Percentiles rank a stretch among this genome's conserved stretches.
Evolutionary conservation across 192 early-diverging fungal genomes (phyloP).

Genomic region (Coemansia sp.): DNA sequence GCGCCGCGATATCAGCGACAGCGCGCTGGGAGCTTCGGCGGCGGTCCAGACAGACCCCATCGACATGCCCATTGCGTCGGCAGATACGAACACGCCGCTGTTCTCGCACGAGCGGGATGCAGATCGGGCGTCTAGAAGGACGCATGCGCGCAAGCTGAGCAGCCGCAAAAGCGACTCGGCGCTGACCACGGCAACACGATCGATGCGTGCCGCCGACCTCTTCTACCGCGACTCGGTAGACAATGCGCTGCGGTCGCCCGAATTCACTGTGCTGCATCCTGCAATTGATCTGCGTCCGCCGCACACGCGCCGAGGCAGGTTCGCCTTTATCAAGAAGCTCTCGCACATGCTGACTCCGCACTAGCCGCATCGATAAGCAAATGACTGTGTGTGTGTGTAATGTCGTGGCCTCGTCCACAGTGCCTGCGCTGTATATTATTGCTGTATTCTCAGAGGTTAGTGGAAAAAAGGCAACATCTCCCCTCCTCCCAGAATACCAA

Average conservation of each 20-base stretch:
- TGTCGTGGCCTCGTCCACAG: no score
- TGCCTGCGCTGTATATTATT: no score
- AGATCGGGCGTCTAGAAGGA: constrained; percentile 3
- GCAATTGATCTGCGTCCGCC: constrained; percentile 22
- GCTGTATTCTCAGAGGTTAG: no score
- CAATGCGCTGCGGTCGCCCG: constrained; percentile 38
- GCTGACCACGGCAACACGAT: constrained; percentile 40
- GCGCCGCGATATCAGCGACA: constrained; percentile 6
- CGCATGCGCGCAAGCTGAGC: constrained; percentile 41
- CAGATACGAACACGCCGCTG: constrained; percentile 4
- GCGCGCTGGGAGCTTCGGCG: not conserved
- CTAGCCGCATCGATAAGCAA: not conserved
- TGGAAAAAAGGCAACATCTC: no score
- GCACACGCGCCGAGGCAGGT: constrained; percentile 39
- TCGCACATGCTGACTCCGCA: constrained; percentile 27
- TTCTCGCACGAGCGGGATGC: not conserved
- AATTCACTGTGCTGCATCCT: constrained; percentile 50
- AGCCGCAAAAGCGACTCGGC: constrained; percentile 50
- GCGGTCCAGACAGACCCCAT: not conserved
- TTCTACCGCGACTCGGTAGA: constrained; percentile 35
- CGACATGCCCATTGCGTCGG: constrained; percentile 4
- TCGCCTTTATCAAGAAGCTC: constrained; percentile 37
- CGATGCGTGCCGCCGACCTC: constrained; percentile 25
- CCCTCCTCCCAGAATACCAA: no score
- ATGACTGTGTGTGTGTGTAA: no score